Evolutionary conservation across 1,139 yeast species (phyloP), one percentile per base, ranked within the genome.

Genomic region (Nakaseomyces uthaithaninus): DNA sequence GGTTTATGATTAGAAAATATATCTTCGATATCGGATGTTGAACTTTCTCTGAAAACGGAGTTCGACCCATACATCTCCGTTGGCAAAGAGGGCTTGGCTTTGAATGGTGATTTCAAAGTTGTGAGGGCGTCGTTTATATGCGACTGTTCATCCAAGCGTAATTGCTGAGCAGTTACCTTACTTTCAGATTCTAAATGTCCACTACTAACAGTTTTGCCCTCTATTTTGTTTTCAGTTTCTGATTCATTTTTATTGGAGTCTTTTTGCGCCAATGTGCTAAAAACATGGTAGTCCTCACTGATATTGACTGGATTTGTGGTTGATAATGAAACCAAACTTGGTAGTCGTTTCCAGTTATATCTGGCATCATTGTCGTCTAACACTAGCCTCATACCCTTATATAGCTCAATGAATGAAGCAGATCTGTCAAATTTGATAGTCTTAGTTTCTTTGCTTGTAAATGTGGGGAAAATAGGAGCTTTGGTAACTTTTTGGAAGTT

Each of bases 361-460:
- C 43, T 45, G 4, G 59, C 60, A 41, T 57, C 62, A 27, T 45
- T 41, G 7, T 52, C 55, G 44, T 57, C 60, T 15, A 57, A 39
- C n/a, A 57, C 58, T 14, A 50, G 26, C 26, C 57, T 43, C 62
- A 57, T 57, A 23, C 51, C 57, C 27, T 53, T 48, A 39, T 55
- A 57, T 19, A 57, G 39, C 38, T 57, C 59, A 12, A 50, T 42
- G 33, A 51, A 55, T 3, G 62, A 57, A 12, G 57, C 51, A 5
- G 61, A 57, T 33, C 52, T 51, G 16, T 45, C 46, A 37, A 28
- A 17, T 11, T 17, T 28, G 12, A 16, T 28, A 11, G 24, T 17
- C 7, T 27, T 27, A 27, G 38, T 3, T 9, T 27, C 18, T 9
- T n/a, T 24, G 5, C 17, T 25, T 27, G 20, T 17, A 14, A 27